Conservation (phyloP, 352 stramenopile genomes). For the Pythium grandisporangium region DNA sequence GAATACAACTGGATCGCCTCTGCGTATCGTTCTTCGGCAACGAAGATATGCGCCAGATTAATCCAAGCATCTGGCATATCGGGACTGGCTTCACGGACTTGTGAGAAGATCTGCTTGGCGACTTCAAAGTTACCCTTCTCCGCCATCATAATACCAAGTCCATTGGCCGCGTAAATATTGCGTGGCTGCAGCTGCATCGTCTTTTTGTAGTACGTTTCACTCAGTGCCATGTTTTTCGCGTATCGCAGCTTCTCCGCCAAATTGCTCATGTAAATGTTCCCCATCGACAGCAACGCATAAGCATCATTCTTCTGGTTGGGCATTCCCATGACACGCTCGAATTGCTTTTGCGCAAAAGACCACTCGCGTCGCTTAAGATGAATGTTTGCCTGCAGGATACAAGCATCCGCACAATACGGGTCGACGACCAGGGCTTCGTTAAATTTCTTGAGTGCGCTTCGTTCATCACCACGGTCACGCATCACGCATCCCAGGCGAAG, state of each 20-base stretch:
- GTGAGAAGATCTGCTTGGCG: conserved; percentile 94
- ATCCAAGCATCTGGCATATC: conserved; percentile 95
- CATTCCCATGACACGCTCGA: conserved; percentile 91
- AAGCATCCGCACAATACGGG: conserved; percentile 87
- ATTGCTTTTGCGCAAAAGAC: conserved; percentile 91
- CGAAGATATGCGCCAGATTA: conserved; percentile 96
- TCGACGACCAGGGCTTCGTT: conserved; percentile 90
- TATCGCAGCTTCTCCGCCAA: conserved; percentile 93
- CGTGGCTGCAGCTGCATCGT: conserved; percentile 88
- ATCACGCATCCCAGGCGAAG: conserved; percentile 92
- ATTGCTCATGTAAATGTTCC: conserved; percentile 99
- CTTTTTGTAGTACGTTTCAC: conserved; percentile 94
- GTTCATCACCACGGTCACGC: conserved; percentile 90
- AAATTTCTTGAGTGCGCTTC: conserved; percentile 84
- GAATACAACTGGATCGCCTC: conserved; percentile 95
- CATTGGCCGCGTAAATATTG: conserved; percentile 96
- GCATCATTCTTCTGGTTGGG: conserved; percentile 93
- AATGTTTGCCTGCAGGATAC: conserved; percentile 94
- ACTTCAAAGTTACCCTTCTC: conserved; percentile 96
- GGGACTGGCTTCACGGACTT: conserved; percentile 92
- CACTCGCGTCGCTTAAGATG: conserved; percentile 93
- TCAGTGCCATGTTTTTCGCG: conserved; percentile 93
- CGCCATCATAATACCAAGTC: conserved; percentile 96
- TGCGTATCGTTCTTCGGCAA: conserved; percentile 94
- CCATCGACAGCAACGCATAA: conserved; percentile 95